phyloP scores from a whole-genome alignment of 2,329 filamentous ascomycete genomes.

The Phaeosphaeria sp. region DNA sequence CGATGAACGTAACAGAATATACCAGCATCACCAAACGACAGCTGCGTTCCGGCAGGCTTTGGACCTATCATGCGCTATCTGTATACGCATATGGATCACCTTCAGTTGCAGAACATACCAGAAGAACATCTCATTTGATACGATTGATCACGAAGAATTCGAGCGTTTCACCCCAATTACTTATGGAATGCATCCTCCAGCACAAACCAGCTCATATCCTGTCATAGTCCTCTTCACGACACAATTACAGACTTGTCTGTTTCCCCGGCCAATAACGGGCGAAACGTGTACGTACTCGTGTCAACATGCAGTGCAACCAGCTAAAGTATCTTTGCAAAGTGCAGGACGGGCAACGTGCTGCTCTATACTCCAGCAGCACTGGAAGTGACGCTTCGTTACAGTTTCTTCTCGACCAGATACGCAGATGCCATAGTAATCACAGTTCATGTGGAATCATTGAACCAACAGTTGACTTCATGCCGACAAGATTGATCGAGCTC shows the following conservation, averaged over 20 bases:
- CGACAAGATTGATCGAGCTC: not conserved
- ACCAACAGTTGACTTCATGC: not conserved
- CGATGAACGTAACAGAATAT: not conserved
- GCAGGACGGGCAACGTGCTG: too few species aligned
- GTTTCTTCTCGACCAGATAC: not conserved
- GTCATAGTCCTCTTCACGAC: not conserved
- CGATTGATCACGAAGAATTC: not conserved
- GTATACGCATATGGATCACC: not conserved
- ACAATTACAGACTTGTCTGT: not conserved
- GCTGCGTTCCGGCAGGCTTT: not conserved
- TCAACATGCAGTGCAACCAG: not conserved
- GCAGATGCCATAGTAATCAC: not conserved
- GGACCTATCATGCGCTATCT: not conserved
- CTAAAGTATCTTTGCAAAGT: not conserved
- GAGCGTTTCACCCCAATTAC: not conserved
- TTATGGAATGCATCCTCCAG: not conserved
- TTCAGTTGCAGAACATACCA: not conserved
- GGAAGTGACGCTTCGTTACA: not conserved
- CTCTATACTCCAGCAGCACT: not conserved
- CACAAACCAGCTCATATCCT: not conserved
- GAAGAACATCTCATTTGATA: not conserved
- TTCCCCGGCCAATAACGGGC: not conserved
- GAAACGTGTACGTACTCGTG: not conserved
- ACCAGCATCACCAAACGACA: not conserved
- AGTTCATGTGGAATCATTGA: not conserved